These are phyloP conservation scores for Solanum appendiculatum DNA, from an alignment of 257 asterid genomes.

Conservation along the genomic window DNA sequence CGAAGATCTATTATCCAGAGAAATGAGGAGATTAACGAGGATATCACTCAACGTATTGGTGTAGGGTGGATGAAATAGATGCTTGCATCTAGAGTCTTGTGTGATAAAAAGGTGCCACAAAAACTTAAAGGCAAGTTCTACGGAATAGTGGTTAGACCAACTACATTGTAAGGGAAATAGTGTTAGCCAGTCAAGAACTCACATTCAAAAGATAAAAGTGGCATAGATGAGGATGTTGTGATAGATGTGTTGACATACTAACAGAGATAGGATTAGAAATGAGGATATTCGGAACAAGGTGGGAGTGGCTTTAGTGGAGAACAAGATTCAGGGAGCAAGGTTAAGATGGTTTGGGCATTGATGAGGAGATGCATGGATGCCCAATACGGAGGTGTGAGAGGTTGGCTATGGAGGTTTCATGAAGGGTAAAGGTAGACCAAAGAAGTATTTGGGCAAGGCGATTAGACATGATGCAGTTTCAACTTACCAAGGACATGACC, in stretches of 20 bases:
- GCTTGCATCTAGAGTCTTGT: no score
- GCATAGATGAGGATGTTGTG: background rate
- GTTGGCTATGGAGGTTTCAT: background rate
- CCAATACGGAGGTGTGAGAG: background rate
- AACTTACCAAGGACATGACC: background rate
- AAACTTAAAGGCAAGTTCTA: no score
- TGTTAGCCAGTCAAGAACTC: background rate
- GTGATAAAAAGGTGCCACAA: no score
- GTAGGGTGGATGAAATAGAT: no score
- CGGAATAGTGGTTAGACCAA: no score
- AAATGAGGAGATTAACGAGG: no score
- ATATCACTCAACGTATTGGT: no score
- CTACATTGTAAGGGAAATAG: background rate
- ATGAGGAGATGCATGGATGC: background rate
- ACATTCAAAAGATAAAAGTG: background rate
- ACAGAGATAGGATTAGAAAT: background rate
- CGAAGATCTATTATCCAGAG: no score
- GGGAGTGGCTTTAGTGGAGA: background rate
- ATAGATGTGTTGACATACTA: background rate
- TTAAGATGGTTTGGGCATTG: background rate
- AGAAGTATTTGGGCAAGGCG: background rate
- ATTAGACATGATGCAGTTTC: background rate
- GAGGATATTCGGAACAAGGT: background rate
- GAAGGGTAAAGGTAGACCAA: background rate
- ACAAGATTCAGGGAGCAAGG: background rate